Percentiles rank a stretch among this genome's conserved stretches.
phyloP scores from a whole-genome alignment of 1,139 yeast species.

The Magnusiomyces tetraspermus region DNA sequence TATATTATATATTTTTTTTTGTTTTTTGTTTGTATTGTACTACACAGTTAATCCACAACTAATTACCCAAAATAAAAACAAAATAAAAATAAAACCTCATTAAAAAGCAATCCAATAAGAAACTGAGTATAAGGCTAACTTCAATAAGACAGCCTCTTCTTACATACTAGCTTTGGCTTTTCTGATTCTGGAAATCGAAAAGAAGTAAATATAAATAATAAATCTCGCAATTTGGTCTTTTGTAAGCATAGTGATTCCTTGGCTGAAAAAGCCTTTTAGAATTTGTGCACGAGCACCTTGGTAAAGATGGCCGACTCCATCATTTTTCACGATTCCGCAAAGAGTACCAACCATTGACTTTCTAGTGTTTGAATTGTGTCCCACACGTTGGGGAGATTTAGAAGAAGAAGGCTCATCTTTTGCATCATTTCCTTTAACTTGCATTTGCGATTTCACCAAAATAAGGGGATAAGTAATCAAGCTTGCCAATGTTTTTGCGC shows the following conservation, averaged over 20 bases:
- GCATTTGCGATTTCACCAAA: slow-evolving; percentile 66
- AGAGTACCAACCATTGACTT: slow-evolving; percentile 60
- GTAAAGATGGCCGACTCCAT: slow-evolving; percentile 65
- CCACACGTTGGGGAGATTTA: not conserved
- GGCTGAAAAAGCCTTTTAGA: slow-evolving; percentile 31
- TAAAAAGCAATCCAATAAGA: too few species aligned
- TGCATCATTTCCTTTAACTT: slow-evolving; percentile 40
- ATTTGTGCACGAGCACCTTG: slow-evolving; percentile 42
- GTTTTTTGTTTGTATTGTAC: too few species aligned
- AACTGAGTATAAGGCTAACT: too few species aligned
- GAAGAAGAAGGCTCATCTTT: slow-evolving; percentile 33
- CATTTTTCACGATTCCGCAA: slow-evolving; percentile 47
- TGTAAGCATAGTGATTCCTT: slow-evolving; percentile 32
- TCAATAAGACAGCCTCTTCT: too few species aligned
- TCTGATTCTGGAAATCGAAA: slow-evolving; percentile 11
- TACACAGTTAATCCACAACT: too few species aligned
- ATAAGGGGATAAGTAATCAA: slow-evolving; percentile 31
- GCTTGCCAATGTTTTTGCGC: slow-evolving; percentile 31
- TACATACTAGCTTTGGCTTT: too few species aligned
- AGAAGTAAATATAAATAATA: slow-evolving; percentile 24
- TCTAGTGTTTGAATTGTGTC: slow-evolving; percentile 36
- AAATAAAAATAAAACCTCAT: not conserved
- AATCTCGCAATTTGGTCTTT: slow-evolving; percentile 29
- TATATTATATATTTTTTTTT: not conserved
- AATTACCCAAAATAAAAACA: not conserved